These are phyloP conservation scores for Aureobasidium zeae DNA, from an alignment of 2,329 filamentous ascomycete genomes.

Conservation along the genomic window DNA sequence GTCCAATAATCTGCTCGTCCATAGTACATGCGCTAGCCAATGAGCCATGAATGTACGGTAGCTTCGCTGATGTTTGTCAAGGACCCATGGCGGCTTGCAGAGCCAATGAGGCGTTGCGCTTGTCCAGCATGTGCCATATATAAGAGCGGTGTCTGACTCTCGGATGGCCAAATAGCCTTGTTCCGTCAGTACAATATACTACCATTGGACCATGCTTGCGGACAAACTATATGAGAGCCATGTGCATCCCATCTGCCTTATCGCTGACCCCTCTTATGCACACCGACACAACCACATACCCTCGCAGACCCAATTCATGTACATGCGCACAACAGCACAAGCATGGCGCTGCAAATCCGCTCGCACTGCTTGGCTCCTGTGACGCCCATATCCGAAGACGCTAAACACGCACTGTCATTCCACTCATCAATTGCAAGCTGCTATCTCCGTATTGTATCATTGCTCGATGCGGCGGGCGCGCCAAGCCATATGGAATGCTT, in stretches of 20 bases:
- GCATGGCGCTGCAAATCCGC: slow-evolving; percentile 14
- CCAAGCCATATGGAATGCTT: slow-evolving; percentile 12
- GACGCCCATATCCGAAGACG: too few relatives aligned
- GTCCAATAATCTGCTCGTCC: too few relatives aligned
- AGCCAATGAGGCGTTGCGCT: slow-evolving; percentile 15
- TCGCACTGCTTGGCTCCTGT: background rate
- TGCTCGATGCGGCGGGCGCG: background rate
- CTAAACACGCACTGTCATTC: slow-evolving; percentile 2
- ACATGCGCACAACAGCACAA: slow-evolving; percentile 8
- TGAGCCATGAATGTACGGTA: too few relatives aligned
- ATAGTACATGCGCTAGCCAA: too few relatives aligned
- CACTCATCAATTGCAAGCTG: slow-evolving; percentile 4
- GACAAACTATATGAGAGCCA: too few relatives aligned
- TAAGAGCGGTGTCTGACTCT: slow-evolving; percentile 15
- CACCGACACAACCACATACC: slow-evolving; percentile 12
- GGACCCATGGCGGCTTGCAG: slow-evolving; percentile 11
- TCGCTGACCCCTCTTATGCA: too few relatives aligned
- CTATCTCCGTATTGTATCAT: too few relatives aligned
- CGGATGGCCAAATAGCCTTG: slow-evolving; percentile 3
- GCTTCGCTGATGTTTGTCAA: too few relatives aligned
- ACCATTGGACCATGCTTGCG: too few relatives aligned
- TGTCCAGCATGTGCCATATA: slow-evolving; percentile 15
- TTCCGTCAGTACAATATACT: too few relatives aligned
- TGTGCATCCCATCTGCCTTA: too few relatives aligned
- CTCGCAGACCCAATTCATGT: slow-evolving; percentile 4